Evolutionary conservation across 495 filamentous ascomycete genomes (phyloP), one percentile per base, ranked within the genome.

Genomic region (Aspergillus hancockii): DNA sequence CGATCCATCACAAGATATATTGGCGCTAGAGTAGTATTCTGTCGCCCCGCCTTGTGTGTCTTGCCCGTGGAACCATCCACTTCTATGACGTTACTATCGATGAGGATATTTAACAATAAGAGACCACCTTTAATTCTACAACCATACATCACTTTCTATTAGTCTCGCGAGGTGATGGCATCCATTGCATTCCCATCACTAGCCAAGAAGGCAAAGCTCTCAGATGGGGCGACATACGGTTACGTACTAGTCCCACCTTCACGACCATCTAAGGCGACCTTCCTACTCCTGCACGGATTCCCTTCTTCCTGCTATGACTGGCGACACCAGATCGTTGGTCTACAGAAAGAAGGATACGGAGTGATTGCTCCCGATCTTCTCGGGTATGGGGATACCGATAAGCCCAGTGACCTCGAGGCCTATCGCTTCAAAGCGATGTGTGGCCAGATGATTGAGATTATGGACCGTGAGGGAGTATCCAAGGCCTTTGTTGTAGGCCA

Each of bases 291-390:
- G 13, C 77, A 77, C 59, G 77, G 77, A 23, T 75, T 69, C 49
- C 75, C 77, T 22, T 73, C 69, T 18, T 75, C 74, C 22, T 71
- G 64, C 40, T 73, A 75, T 50, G 73, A 80, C 54, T 81, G 79
- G 78, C 66, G 70, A 7, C 68, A 77, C 52, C 74, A 80, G 53
- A 68, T 83, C 38, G 18, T 52, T 0, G 52, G 63, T 22, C 66
- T 83, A 19, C 47, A 54, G 28, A 34, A 63, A 8, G 34, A 57
- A 19, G 76, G 79, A 8, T 80, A 79, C 54, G 79, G 79, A 8
- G 65, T 81, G 10, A 46, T 83, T 3, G 77, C 68, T 8, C 80
- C 78, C 0, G 80, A 81, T 62, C 62, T 81, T 1, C 72, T 83
- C 1, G 78, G 80, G 13, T 83, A 79, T 52, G 80, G 80, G 0